Conservation (phyloP, 176 grass and related monocot genomes). For the Bromus sterilis region DNA sequence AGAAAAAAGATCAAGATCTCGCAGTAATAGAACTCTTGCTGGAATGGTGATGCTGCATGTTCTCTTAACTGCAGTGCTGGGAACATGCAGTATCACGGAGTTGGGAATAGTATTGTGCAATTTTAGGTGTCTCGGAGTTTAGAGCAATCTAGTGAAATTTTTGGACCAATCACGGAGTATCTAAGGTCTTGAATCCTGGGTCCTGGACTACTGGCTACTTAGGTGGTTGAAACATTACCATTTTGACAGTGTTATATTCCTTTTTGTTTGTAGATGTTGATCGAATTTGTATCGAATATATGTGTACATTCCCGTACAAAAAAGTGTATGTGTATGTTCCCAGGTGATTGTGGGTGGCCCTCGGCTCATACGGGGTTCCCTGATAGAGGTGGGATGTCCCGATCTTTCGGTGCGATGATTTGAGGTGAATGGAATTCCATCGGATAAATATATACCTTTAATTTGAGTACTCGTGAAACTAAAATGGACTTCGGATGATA, state of each 20-base stretch:
- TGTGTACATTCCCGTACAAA: not conserved
- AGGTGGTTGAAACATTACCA: not conserved
- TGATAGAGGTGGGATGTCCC: too few species aligned
- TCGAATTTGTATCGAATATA: not conserved
- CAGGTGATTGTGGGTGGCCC: too few species aligned
- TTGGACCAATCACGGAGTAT: not conserved
- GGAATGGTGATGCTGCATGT: not conserved
- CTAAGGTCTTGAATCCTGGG: not conserved
- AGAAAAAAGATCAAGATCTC: not conserved
- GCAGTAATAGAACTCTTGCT: not conserved
- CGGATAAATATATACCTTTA: too few species aligned
- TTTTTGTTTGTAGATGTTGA: not conserved
- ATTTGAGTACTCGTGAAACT: too few species aligned
- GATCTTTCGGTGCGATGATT: too few species aligned
- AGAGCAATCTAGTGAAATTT: not conserved
- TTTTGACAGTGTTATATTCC: not conserved
- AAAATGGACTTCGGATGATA: too few species aligned
- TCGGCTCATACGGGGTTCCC: too few species aligned
- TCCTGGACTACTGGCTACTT: not conserved
- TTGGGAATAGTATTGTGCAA: not conserved
- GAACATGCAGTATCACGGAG: too few species aligned
- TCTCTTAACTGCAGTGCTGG: not conserved
- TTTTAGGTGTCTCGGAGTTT: not conserved
- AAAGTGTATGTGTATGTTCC: too few species aligned
- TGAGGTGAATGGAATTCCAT: too few species aligned